A percentile compares a stretch with the other conserved stretches of the same genome.
These are phyloP conservation scores for Penicillium concentricum DNA, from an alignment of 2,329 filamentous ascomycete genomes.

Conservation along the genomic window DNA sequence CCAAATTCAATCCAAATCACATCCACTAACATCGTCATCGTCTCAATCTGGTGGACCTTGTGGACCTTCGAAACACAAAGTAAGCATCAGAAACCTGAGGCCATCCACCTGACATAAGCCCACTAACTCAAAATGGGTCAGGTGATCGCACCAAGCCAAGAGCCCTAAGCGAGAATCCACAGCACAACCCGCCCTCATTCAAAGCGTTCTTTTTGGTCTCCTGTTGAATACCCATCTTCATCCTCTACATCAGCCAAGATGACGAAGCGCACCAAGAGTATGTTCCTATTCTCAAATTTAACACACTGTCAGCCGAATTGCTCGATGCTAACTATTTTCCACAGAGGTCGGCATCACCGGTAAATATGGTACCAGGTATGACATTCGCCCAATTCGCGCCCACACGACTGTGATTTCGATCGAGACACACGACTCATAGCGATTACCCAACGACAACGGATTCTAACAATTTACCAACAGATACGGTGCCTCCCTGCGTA, in stretches of 20 bases:
- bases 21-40: slow-evolving; percentile 1
- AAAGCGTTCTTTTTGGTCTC: slow-evolving; percentile 35
- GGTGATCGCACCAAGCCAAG: slow-evolving; percentile 32
- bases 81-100: slow-evolving; percentile 10
- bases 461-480: slow-evolving; percentile 47
- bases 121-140: slow-evolving; percentile 17
- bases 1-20: not conserved
- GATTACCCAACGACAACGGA: slow-evolving; percentile 11
- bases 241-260: slow-evolving; percentile 62
- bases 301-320: slow-evolving; percentile 3
- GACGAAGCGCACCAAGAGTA: slow-evolving; percentile 90
- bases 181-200: slow-evolving; percentile 31
- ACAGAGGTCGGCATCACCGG: slow-evolving; percentile 92
- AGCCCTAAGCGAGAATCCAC: slow-evolving; percentile 45
- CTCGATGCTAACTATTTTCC: slow-evolving; percentile 32
- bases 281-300: slow-evolving; percentile 20
- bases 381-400: slow-evolving; percentile 30
- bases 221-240: slow-evolving; percentile 39
- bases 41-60: slow-evolving; percentile 2
- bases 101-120: slow-evolving; percentile 5
- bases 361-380: slow-evolving; percentile 96
- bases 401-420: slow-evolving; percentile 15
- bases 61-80: slow-evolving; percentile 1
- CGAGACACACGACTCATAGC: slow-evolving; percentile 11
- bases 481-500: slow-evolving; percentile 99